A percentile compares a stretch with the other conserved stretches of the same genome.
These are phyloP conservation scores for Fusarium oligoseptatum DNA, from an alignment of 2,329 filamentous ascomycete species.

Conservation along the genomic window DNA sequence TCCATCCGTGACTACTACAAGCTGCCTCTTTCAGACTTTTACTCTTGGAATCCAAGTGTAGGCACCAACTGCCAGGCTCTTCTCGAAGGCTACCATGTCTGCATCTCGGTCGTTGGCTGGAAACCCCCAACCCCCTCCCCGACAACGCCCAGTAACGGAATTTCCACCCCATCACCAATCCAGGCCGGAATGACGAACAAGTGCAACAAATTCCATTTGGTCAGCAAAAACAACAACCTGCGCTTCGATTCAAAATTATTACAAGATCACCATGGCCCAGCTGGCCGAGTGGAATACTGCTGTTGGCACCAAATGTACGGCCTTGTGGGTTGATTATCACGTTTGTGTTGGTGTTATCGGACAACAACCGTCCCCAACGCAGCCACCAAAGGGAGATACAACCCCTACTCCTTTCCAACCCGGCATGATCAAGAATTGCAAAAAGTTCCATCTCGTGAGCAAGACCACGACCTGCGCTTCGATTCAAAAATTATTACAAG, in stretches of 20 bases:
- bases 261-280: not conserved
- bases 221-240: not conserved
- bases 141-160: not conserved
- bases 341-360: not conserved
- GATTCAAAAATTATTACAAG: not conserved
- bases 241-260: not conserved
- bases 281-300: not conserved
- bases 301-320: not conserved
- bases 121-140: not conserved
- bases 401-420: not conserved
- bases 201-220: not conserved
- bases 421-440: not conserved
- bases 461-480: not conserved
- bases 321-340: not conserved
- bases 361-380: not conserved
- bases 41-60: conserved; percentile 19
- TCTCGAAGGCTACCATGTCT: not conserved
- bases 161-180: not conserved
- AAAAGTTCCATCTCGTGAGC: not conserved
- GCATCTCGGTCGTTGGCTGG: not conserved
- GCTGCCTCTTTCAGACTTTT: conserved; percentile 10
- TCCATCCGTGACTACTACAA: conserved; percentile 10
- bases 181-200: not conserved
- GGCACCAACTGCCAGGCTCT: not conserved
- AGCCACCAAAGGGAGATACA: not conserved